phyloP scores from a whole-genome alignment of 2,329 filamentous ascomycete genomes.

The Graphilbum fragrans region DNA sequence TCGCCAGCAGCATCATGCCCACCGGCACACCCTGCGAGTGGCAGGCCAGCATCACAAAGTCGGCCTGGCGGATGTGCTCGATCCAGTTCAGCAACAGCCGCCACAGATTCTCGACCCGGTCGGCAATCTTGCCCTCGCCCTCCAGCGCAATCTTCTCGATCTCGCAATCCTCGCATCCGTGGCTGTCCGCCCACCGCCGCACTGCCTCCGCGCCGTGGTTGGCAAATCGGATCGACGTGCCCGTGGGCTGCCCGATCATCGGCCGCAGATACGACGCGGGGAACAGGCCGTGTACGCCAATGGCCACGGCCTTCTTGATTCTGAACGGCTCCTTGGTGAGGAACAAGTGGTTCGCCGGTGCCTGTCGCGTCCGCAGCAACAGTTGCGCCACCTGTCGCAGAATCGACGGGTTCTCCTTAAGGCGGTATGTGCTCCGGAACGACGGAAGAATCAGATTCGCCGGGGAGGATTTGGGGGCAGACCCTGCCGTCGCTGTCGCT shows the following conservation, averaged over 20 bases:
- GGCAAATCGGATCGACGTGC: conserved; percentile 87
- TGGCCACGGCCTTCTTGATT: conserved; percentile 78
- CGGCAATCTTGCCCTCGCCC: conserved; percentile 82
- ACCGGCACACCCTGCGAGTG: conserved; percentile 96
- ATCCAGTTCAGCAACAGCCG: conserved; percentile 92
- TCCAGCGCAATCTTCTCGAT: conserved; percentile 92
- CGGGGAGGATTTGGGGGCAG: conserved; percentile 23
- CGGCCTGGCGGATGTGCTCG: conserved; percentile 73
- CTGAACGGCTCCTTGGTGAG: conserved; percentile 55
- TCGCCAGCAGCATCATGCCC: conserved; percentile 81
- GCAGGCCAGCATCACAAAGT: conserved; percentile 84
- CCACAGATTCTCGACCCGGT: conserved; percentile 87
- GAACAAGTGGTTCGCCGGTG: conserved; percentile 57
- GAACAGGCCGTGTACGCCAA: conserved; percentile 90
- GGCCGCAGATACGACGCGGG: conserved; percentile 78
- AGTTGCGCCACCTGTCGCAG: conserved; percentile 53
- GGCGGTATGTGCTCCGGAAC: conserved; percentile 55
- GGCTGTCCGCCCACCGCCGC: conserved; percentile 63
- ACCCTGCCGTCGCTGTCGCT: conserved; percentile 21
- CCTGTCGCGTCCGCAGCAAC: conserved; percentile 41
- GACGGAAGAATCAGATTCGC: conserved; percentile 58
- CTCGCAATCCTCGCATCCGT: conserved; percentile 62
- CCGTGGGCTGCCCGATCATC: conserved; percentile 87
- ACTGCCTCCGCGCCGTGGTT: conserved; percentile 78
- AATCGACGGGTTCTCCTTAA: conserved; percentile 57